phyloP scores from a whole-genome alignment of 1,284 basidiomycete genomes.

The Pulveroboletus sp. region DNA sequence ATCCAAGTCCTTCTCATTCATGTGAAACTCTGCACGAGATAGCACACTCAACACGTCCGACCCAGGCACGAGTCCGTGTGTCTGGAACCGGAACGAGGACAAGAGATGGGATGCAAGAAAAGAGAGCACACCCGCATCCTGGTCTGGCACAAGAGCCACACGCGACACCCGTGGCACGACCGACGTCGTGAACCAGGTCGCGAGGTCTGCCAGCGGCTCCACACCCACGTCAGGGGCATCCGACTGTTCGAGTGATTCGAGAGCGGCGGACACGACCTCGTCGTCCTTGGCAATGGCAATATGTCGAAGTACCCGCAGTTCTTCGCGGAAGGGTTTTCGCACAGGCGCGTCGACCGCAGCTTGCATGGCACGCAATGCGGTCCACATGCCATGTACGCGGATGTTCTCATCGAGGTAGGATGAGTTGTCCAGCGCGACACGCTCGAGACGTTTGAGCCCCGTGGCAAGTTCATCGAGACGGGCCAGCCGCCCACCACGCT shows the following conservation, averaged over 20 bases:
- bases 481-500: slow-evolving; percentile 92
- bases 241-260: slow-evolving; percentile 71
- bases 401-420: slow-evolving; percentile 87
- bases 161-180: slow-evolving; percentile 84
- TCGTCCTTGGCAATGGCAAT: slow-evolving; percentile 71
- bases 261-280: slow-evolving; percentile 59
- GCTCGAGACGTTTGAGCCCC: slow-evolving; percentile 88
- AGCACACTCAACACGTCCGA: slow-evolving; percentile 85
- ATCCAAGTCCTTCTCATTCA: slow-evolving; percentile 93
- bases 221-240: slow-evolving; percentile 84
- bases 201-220: slow-evolving; percentile 85
- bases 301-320: slow-evolving; percentile 80
- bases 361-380: slow-evolving; percentile 64
- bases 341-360: slow-evolving; percentile 54
- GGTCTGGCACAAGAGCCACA: slow-evolving; percentile 89
- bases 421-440: slow-evolving; percentile 89
- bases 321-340: slow-evolving; percentile 83
- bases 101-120: slow-evolving; percentile 82
- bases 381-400: slow-evolving; percentile 80
- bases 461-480: slow-evolving; percentile 93
- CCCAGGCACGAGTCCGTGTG: slow-evolving; percentile 73
- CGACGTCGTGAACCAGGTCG: slow-evolving; percentile 84
- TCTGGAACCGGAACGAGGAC: slow-evolving; percentile 75
- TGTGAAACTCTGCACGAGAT: slow-evolving; percentile 85
- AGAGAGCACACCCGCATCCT: slow-evolving; percentile 83